Evolutionary conservation across 2,329 filamentous ascomycete species (phyloP), one percentile per base, ranked within the genome.

Genomic region (Sporothrix globosa): DNA sequence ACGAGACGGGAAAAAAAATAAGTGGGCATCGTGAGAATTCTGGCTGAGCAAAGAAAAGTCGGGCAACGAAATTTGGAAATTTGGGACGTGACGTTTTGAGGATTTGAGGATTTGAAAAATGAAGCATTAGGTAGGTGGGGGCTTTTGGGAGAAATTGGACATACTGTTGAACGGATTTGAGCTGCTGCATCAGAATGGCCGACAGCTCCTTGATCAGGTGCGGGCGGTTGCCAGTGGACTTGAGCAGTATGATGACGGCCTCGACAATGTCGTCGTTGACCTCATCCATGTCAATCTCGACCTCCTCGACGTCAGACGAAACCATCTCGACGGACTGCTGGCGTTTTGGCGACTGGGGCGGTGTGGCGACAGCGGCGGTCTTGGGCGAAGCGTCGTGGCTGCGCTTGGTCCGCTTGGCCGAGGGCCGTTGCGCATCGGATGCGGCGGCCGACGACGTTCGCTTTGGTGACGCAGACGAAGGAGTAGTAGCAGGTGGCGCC

Each of bases 251-350:
- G 76, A 98, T 92, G 65, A 96, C 93, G 19, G 89, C 93, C 78
- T 96, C 91, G 67, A 99, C 95, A 76, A 99, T 97, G 77, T 97
- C 93, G 80, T 99, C 96, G 78, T 94, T 93, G 81, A 98, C 94
- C 52, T 89, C 88, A 74, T 93, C 90, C 67, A 93, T 87, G 79
- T 96, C 91, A 77, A 96, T 67, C 27, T 66, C 46, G 46, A 44
- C 44, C 19, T 60, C 56, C 34, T 54, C 61, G n/a, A 14, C 61
- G 21, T 68, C 68, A 6, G 82, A 81, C 71, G 76, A 75, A 46
- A 80, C 79, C 74, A 77, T 78, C 73, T 83, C 82, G 61, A 83
- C 80, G 1, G 82, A 80, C 6, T 73, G 52, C 17, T 72, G 81
- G 67, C 73, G 75, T 73, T 84, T 84, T 56, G 92, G 92, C 70